Conservation (phyloP, 495 filamentous ascomycete genomes). For the Neurospora sp. region DNA sequence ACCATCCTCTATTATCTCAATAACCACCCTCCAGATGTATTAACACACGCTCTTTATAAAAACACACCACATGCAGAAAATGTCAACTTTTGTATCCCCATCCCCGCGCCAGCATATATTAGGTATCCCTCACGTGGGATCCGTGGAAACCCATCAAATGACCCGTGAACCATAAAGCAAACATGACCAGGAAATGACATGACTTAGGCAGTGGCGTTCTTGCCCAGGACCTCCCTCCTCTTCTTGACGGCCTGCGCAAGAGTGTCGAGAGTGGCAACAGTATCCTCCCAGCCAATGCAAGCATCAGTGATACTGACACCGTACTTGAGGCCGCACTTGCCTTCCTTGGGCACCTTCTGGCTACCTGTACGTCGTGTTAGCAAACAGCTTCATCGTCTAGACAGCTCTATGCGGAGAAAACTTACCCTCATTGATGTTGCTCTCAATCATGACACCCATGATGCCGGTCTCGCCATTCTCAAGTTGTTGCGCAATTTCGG, state of each 20-base stretch:
- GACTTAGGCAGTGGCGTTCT: constrained; percentile 7
- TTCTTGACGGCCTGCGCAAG: constrained; percentile 74
- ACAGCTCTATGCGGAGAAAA: neutral
- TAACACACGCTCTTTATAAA: neutral
- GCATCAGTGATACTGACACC: constrained; percentile 97
- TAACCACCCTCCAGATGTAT: neutral
- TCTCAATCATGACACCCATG: constrained; percentile 99
- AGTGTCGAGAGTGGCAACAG: constrained; percentile 64
- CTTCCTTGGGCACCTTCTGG: constrained; percentile 88
- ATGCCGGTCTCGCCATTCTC: constrained; percentile 73
- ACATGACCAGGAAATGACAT: neutral
- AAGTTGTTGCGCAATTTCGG: constrained; percentile 72
- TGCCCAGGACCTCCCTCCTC: constrained; percentile 39
- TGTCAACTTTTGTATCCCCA: neutral
- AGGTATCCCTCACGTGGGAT: neutral
- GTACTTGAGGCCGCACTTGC: constrained; percentile 80
- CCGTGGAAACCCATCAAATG: neutral
- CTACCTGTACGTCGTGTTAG: constrained; percentile 42
- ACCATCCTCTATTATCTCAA: neutral
- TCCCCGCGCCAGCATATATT: neutral
- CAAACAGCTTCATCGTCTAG: constrained; percentile 1
- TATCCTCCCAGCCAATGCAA: constrained; percentile 92
- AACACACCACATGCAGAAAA: neutral
- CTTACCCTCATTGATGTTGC: constrained; percentile 83
- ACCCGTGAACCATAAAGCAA: neutral